Evolutionary conservation across 352 stramenopile genomes (phyloP).

Genomic region (Thalassiosira livingstoniorum): DNA sequence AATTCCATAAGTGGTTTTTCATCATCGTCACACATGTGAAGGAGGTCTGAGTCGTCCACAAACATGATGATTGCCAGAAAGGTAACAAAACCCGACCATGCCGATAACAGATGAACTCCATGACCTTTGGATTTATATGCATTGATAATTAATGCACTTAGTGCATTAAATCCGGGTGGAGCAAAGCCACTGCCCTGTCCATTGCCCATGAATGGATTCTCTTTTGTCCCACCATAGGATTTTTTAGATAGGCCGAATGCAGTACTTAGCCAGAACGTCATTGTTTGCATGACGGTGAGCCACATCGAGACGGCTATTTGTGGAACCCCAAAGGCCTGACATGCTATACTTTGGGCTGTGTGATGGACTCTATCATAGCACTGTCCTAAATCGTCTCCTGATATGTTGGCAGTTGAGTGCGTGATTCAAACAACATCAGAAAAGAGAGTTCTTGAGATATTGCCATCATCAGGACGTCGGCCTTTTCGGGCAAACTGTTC

Average conservation of each 20-base stretch:
- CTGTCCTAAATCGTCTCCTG: constrained; percentile 25
- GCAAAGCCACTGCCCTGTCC: constrained; percentile 18
- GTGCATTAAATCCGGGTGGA: not conserved
- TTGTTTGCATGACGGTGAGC: constrained; percentile 26
- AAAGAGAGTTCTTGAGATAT: constrained; percentile 17
- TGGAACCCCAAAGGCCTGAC: constrained; percentile 18
- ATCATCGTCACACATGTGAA: not conserved
- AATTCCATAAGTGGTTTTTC: not conserved
- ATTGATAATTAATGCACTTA: constrained; percentile 17
- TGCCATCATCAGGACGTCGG: not conserved
- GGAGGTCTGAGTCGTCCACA: constrained; percentile 20
- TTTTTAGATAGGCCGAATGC: constrained; percentile 7
- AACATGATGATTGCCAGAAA: constrained; percentile 13
- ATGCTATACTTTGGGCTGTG: constrained; percentile 15
- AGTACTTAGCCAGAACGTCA: constrained; percentile 30
- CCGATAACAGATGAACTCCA: not conserved
- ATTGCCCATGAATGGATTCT: not conserved
- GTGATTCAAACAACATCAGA: constrained; percentile 25
- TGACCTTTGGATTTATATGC: constrained; percentile 9
- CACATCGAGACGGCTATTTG: constrained; percentile 10
- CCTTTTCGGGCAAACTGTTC: constrained; percentile 34
- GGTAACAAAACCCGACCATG: not conserved
- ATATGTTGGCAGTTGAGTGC: constrained; percentile 8
- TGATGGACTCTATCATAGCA: constrained; percentile 48
- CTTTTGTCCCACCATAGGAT: constrained; percentile 10